Evolutionary conservation across 805 yeast genomes (phyloP), one percentile per base, ranked within the genome.

Genomic region (Candida palmyrensis): DNA sequence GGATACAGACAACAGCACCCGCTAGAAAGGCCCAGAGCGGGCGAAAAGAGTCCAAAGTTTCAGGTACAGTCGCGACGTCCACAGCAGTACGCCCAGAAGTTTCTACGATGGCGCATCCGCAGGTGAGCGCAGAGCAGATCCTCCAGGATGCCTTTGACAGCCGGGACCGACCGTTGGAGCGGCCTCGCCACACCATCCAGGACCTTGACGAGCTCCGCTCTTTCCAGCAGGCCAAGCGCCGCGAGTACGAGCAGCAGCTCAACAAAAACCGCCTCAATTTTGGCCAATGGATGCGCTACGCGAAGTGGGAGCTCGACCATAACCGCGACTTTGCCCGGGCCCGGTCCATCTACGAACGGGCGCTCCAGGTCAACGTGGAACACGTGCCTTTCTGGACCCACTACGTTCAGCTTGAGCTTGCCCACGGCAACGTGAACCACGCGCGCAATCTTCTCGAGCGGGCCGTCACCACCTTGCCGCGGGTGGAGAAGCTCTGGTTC

Each of bases 251-350:
- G 57, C 79, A 79, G 43, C 94, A 89, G n/a, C 59, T 92, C 33
- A 76, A 92, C 45, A 72, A 92, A 44, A 90, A 90, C 52, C 63
- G 95, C 38, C 72, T 82, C 22, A 88, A 87, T 48, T 68, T 74
- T 48, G 82, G 86, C 2, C 95, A 88, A 52, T 92, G 97, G 96
- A 69, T 86, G 52, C 66, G 96, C 36, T 92, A 90, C 55, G 97
- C 96, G 0, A 74, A 73, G 38, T 86, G 88, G 75, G 98, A 90
- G 56, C 54, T 79, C 3, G 82, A 82, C 4, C 57, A 61, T 38
- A 90, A 85, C 45, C 81, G 77, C 39, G 95, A 90, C 48, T 68
- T 74, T 39, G 67, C 74, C 13, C 66, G 97, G 15, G 95, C 95
- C 0, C 65, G 97, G 35, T 84, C 96, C 0, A 68, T 92, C 5